Conservation (phyloP, 495 filamentous ascomycete genomes). For the Lophiotrema nucula region DNA sequence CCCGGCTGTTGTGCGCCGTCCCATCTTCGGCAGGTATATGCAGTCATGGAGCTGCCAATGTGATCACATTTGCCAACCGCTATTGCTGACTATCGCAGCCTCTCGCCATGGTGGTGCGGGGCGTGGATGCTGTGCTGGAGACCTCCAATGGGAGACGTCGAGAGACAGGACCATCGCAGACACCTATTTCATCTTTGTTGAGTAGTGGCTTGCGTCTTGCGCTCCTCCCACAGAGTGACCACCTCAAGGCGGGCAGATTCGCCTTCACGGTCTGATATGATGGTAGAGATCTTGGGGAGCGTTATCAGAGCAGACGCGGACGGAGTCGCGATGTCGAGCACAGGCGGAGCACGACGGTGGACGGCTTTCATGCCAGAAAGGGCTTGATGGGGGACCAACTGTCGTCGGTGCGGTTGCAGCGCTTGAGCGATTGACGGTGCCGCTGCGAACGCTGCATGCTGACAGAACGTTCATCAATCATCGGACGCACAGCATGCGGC, state of each 20-base stretch:
- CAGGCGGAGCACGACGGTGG: constrained; percentile 3
- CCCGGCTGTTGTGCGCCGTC: neutral
- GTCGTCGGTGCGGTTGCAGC: constrained; percentile 22
- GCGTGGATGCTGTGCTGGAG: constrained; percentile 2
- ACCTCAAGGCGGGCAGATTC: no score
- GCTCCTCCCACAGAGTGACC: no score
- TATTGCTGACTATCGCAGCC: constrained; percentile 1
- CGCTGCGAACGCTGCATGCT: constrained; percentile 27
- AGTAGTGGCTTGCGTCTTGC: neutral
- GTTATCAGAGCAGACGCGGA: no score
- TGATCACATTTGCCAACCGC: constrained; percentile 15
- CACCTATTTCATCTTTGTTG: neutral
- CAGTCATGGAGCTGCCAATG: constrained; percentile 19
- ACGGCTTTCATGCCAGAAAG: constrained; percentile 26
- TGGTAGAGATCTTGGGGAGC: no score
- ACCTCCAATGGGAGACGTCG: no score
- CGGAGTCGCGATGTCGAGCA: neutral
- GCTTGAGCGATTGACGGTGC: constrained; percentile 4
- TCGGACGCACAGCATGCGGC: constrained; percentile 21
- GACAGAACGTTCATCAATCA: constrained; percentile 17
- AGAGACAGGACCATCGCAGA: constrained; percentile 5
- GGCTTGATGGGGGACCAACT: constrained; percentile 1
- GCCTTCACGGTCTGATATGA: no score
- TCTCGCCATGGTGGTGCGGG: neutral
- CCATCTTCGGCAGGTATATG: constrained; percentile 18